Conservation (phyloP, 75 land plant genomes). For the Sequoiadendron giganteum region DNA sequence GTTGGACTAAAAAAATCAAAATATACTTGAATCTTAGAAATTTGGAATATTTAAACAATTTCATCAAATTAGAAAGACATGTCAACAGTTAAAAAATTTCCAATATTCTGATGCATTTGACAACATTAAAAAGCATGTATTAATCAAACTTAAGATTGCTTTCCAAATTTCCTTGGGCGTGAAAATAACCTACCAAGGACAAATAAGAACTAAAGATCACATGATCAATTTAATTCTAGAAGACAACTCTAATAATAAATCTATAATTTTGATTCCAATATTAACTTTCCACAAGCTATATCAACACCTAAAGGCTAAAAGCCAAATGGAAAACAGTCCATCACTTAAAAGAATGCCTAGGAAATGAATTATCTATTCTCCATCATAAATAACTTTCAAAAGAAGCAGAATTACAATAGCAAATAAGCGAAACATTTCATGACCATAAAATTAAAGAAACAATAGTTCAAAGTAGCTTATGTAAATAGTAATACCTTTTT, state of each 20-base stretch:
- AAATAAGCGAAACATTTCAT: too few species aligned
- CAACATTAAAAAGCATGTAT: background rate
- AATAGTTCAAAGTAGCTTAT: background rate
- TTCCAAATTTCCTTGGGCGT: background rate
- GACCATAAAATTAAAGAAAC: too few species aligned
- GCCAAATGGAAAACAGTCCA: too few species aligned
- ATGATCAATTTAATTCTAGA: background rate
- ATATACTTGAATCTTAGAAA: background rate
- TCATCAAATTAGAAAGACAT: background rate
- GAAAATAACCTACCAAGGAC: background rate
- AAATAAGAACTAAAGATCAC: background rate
- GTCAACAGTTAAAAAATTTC: background rate
- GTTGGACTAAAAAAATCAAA: background rate
- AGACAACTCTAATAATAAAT: conserved; percentile 10
- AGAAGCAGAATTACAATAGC: too few species aligned
- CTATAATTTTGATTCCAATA: too few species aligned
- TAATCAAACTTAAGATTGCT: background rate
- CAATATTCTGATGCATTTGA: background rate
- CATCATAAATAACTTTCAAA: too few species aligned
- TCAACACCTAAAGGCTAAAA: too few species aligned
- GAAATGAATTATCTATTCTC: too few species aligned
- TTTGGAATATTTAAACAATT: background rate
- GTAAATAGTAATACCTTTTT: conserved; percentile 71
- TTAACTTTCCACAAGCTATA: too few species aligned
- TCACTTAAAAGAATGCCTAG: too few species aligned